Evolutionary conservation across 768 basidiomycete genomes (phyloP).

Genomic region (Epithele typhae): DNA sequence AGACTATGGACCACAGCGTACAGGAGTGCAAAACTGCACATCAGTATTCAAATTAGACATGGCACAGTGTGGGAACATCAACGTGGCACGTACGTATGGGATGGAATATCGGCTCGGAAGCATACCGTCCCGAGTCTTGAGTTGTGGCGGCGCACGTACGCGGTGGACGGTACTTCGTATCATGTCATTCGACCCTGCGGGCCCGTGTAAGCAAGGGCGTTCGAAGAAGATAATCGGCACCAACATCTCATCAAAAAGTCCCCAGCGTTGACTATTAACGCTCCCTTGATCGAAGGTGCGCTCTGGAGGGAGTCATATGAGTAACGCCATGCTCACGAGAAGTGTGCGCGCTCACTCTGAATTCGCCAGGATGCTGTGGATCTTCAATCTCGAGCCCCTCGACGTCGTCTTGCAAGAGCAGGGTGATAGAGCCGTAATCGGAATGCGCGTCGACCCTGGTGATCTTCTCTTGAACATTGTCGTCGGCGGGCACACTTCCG

Average conservation of each 20-base stretch:
- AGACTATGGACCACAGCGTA: slow-evolving; percentile 22
- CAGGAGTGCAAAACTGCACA: slow-evolving; percentile 33
- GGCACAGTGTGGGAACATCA: not conserved
- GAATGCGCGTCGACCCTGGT: slow-evolving; percentile 45
- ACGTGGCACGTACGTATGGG: slow-evolving; percentile 50
- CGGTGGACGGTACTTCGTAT: slow-evolving; percentile 43
- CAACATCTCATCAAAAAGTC: slow-evolving; percentile 48
- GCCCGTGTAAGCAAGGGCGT: too few species aligned
- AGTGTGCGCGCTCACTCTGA: slow-evolving; percentile 22
- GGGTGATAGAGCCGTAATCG: slow-evolving; percentile 55
- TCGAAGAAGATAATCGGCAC: slow-evolving; percentile 18
- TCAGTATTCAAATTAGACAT: slow-evolving; percentile 16
- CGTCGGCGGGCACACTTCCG: slow-evolving; percentile 28
- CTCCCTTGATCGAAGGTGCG: slow-evolving; percentile 40
- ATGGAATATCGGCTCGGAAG: slow-evolving; percentile 56
- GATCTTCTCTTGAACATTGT: slow-evolving; percentile 33
- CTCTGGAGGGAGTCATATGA: slow-evolving; percentile 15
- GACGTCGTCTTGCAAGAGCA: slow-evolving; percentile 55
- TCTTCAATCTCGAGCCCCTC: slow-evolving; percentile 63
- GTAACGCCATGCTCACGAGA: too few species aligned
- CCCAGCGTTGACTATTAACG: slow-evolving; percentile 48
- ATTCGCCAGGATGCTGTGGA: slow-evolving; percentile 41
- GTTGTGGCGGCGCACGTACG: slow-evolving; percentile 38
- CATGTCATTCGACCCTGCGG: slow-evolving; percentile 31
- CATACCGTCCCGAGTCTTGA: slow-evolving; percentile 27